phyloP scores from a whole-genome alignment of 2,329 filamentous ascomycete species.

The Colletotrichum melonis region DNA sequence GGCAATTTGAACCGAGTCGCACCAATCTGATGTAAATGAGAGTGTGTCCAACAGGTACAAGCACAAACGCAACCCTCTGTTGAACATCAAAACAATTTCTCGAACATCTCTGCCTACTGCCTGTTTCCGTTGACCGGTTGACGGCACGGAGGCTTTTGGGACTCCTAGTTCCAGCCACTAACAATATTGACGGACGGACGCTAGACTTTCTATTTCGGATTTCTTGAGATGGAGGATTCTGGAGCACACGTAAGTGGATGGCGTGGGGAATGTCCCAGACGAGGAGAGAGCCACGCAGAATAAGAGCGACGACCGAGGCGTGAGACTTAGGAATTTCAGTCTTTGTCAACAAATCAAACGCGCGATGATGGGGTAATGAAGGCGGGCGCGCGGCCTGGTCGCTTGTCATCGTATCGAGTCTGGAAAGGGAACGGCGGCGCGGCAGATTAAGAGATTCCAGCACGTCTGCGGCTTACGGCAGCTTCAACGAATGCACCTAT shows the following conservation, averaged over 20 bases:
- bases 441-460: background rate
- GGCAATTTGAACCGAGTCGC: background rate
- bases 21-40: background rate
- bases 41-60: background rate
- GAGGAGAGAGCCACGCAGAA: background rate
- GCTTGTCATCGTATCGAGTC: background rate
- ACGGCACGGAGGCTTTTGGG: background rate
- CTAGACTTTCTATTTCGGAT: background rate
- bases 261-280: background rate
- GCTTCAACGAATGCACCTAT: background rate
- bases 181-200: background rate
- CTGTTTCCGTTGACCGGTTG: background rate
- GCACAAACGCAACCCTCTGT: background rate
- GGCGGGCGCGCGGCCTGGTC: background rate
- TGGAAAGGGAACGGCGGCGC: background rate
- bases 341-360: background rate
- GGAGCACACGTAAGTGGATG: background rate
- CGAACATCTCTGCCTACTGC: background rate
- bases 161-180: background rate
- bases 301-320: background rate
- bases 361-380: background rate
- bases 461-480: background rate
- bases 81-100: background rate
- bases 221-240: background rate
- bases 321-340: background rate